Percentiles rank a stretch among this genome's conserved stretches.
Conservation (phyloP, 2,329 filamentous ascomycete genomes). For the Penicillium sp. region DNA sequence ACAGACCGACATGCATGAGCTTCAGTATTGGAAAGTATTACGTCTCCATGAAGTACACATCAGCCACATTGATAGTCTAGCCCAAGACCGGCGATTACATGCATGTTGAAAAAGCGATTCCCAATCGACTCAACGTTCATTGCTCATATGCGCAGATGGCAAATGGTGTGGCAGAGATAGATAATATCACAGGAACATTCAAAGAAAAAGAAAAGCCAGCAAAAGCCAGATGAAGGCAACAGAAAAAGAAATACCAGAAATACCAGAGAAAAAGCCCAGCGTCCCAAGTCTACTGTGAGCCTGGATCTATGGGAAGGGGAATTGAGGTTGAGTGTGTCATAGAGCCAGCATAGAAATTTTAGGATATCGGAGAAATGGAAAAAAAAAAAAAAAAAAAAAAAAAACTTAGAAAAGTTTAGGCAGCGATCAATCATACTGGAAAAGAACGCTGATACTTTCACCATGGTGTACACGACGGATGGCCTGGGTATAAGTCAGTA, state of each 20-base stretch:
- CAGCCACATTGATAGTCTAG: constrained; percentile 5
- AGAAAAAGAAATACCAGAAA: constrained; percentile 8
- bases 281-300: constrained; percentile 21
- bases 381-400: too few species aligned
- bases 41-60: neutral
- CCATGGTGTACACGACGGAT: constrained; percentile 96
- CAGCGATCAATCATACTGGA: constrained; percentile 67
- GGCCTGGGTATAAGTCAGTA: constrained; percentile 51
- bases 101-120: constrained; percentile 3
- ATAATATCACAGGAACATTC: constrained; percentile 9
- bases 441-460: constrained; percentile 94
- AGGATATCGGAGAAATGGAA: constrained; percentile 2
- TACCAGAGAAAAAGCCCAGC: constrained; percentile 15
- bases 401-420: constrained; percentile 1
- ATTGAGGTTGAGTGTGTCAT: neutral
- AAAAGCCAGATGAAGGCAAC: constrained; percentile 9
- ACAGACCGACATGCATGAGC: neutral
- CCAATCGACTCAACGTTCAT: constrained; percentile 4
- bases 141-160: constrained; percentile 27
- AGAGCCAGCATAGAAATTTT: constrained; percentile 4
- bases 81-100: constrained; percentile 1
- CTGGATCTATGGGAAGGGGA: constrained; percentile 9
- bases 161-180: constrained; percentile 21
- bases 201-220: constrained; percentile 8
- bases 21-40: neutral